Percentiles rank a stretch among this genome's conserved stretches.
Evolutionary conservation across 495 filamentous ascomycete genomes (phyloP).

Genomic region (Aspergillus funiculosus): DNA sequence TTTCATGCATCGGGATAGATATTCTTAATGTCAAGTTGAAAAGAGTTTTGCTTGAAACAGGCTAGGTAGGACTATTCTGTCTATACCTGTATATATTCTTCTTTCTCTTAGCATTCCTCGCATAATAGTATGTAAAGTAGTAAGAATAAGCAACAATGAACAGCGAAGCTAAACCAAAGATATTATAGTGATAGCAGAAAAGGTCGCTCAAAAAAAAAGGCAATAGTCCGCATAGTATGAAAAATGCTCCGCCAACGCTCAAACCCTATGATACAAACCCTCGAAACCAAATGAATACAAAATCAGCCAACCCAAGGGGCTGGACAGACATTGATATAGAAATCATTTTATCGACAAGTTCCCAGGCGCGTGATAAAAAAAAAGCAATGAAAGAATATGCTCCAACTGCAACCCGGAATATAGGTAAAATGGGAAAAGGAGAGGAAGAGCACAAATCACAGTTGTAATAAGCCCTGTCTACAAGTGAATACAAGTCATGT

Average conservation of each 20-base stretch:
- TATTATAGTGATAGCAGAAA: no score
- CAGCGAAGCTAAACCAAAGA: conserved; percentile 3
- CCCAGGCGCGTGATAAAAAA: background rate
- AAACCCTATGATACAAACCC: conserved; percentile 16
- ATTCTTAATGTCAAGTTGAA: no score
- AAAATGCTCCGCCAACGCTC: conserved; percentile 10
- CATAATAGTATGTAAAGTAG: background rate
- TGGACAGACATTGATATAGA: no score
- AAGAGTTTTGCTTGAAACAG: no score
- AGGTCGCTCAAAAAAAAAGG: no score
- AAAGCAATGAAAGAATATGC: background rate
- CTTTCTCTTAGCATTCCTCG: background rate
- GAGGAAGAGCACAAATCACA: conserved; percentile 10
- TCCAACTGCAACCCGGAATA: conserved; percentile 1
- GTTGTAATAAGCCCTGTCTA: conserved; percentile 10
- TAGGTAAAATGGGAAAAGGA: conserved; percentile 5
- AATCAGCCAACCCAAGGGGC: background rate
- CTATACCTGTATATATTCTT: no score
- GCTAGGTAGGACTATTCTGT: no score
- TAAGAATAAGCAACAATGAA: conserved; percentile 1
- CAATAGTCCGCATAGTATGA: background rate
- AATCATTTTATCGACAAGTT: background rate
- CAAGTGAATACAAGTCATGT: conserved; percentile 18
- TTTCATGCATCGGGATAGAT: no score
- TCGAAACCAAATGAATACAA: conserved; percentile 6